These are phyloP conservation scores for Leccinellum rugosiceps DNA, from an alignment of 768 basidiomycete species.

Conservation along the genomic window DNA sequence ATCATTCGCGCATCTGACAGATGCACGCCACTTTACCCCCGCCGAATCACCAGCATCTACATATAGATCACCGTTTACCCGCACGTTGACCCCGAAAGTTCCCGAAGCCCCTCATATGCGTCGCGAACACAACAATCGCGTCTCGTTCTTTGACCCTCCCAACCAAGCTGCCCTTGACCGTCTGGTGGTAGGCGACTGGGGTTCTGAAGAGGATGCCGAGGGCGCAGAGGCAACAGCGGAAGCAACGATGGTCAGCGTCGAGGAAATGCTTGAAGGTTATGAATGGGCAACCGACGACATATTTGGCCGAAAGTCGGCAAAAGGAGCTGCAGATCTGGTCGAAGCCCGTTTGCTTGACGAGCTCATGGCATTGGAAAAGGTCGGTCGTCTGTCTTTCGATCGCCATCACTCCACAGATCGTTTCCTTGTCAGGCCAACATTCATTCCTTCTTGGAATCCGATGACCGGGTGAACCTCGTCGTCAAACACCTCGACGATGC, in stretches of 20 bases:
- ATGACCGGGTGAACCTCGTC: conserved; percentile 85
- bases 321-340: conserved; percentile 85
- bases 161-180: conserved; percentile 75
- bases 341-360: conserved; percentile 89
- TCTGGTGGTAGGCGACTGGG: conserved; percentile 49
- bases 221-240: conserved; percentile 73
- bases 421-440: conserved; percentile 68
- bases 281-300: conserved; percentile 90
- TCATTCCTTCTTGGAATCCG: conserved; percentile 94
- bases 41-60: conserved; percentile 13
- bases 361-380: conserved; percentile 90
- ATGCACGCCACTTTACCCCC: conserved; percentile 16
- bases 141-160: conserved; percentile 79
- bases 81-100: conserved; percentile 27
- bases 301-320: conserved; percentile 58
- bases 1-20: conserved; percentile 7
- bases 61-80: conserved; percentile 26
- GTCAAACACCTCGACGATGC: conserved; percentile 89
- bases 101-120: conserved; percentile 39
- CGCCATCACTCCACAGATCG: background rate
- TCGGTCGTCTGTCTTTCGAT: conserved; percentile 29
- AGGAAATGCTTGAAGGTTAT: conserved; percentile 98
- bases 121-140: conserved; percentile 61
- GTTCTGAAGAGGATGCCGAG: conserved; percentile 46
- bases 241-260: conserved; percentile 85